Conservation (phyloP, 768 basidiomycete genomes). For the Crassisporium funariophilum region DNA sequence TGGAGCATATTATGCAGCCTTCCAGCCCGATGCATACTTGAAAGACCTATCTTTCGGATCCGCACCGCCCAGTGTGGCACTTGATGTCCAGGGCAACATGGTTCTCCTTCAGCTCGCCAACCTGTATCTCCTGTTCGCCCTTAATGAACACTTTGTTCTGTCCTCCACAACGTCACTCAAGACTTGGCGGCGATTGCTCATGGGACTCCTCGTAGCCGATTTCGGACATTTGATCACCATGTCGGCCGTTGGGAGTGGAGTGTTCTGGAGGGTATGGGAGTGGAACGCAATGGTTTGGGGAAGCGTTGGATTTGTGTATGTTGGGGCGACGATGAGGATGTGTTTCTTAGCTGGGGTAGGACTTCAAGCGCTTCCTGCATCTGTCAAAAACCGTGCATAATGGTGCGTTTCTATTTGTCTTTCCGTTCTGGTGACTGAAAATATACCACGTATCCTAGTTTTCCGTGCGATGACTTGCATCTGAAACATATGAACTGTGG, state of each 20-base stretch:
- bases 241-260: slow-evolving; percentile 41
- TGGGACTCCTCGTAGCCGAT: slow-evolving; percentile 49
- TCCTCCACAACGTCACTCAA: slow-evolving; percentile 41
- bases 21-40: slow-evolving; percentile 45
- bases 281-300: slow-evolving; percentile 60
- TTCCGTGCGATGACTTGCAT: too few relatives aligned
- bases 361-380: too few relatives aligned
- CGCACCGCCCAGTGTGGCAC: not conserved
- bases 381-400: too few relatives aligned
- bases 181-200: slow-evolving; percentile 46
- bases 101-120: slow-evolving; percentile 50
- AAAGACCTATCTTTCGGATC: slow-evolving; percentile 29
- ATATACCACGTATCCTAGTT: too few relatives aligned
- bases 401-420: too few relatives aligned
- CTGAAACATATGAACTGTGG: too few relatives aligned
- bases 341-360: slow-evolving; percentile 32
- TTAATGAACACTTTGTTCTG: slow-evolving; percentile 52
- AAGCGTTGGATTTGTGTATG: slow-evolving; percentile 54
- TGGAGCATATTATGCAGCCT: slow-evolving; percentile 49
- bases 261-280: slow-evolving; percentile 45
- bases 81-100: slow-evolving; percentile 37
- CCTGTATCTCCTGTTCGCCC: slow-evolving; percentile 51
- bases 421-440: too few relatives aligned
- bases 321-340: slow-evolving; percentile 45
- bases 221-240: slow-evolving; percentile 50